Conservation (phyloP, 1,139 yeast species). For the Saccharomycopsis hybrid region DNA sequence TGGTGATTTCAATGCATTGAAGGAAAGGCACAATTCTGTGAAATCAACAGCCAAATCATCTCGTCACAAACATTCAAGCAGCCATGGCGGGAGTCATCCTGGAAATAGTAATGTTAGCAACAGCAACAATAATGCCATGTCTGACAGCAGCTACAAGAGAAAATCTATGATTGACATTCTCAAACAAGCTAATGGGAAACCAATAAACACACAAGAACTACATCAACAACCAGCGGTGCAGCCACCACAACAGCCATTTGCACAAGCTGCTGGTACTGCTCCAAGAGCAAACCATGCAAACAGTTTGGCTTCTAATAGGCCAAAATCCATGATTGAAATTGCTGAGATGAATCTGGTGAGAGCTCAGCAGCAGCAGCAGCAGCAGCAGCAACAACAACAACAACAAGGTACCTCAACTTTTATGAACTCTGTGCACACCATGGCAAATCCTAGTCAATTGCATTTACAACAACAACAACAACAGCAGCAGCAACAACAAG, state of each 20-base stretch:
- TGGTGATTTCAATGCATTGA: conserved; percentile 40
- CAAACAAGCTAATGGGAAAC: not conserved
- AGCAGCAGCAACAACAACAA: not conserved
- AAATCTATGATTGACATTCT: conserved; percentile 6
- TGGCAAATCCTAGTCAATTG: too few species aligned
- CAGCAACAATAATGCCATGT: conserved; percentile 6
- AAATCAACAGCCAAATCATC: too few species aligned
- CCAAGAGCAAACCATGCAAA: too few species aligned
- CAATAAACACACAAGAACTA: not conserved
- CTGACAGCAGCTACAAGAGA: not conserved
- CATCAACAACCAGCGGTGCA: conserved; percentile 8
- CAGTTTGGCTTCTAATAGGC: conserved; percentile 26
- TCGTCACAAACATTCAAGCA: too few species aligned
- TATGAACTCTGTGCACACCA: conserved; percentile 18
- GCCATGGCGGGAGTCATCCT: too few species aligned
- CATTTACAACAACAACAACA: not conserved
- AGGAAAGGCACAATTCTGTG: conserved; percentile 16
- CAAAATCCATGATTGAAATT: conserved; percentile 38
- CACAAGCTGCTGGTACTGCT: too few species aligned
- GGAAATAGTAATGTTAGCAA: conserved; percentile 2
- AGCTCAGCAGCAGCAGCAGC: too few species aligned
- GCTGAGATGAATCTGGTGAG: conserved; percentile 18
- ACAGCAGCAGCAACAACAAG: not conserved
- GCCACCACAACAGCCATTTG: too few species aligned
- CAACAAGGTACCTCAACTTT: not conserved